Base-by-base conservation (phyloP, 2,329 filamentous ascomycete species). In the Ascocoryne sarcoides region DNA sequence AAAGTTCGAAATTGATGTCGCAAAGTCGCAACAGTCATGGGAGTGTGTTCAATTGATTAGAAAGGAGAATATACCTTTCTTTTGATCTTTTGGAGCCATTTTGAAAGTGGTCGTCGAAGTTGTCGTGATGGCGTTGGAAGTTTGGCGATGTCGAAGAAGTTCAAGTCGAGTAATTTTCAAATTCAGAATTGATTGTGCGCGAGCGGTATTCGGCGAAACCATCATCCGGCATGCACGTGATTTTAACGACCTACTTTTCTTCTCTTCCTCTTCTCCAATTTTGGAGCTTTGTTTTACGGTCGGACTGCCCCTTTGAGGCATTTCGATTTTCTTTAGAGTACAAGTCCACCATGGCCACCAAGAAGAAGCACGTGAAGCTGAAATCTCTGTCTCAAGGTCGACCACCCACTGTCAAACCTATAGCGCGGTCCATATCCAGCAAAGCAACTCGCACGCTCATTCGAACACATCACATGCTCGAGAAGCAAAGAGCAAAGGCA, bases 391-490 rank as follows among this genome's bases (percentile, higher is more conserved):
- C 69, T 21, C 64, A 65, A 16, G 72, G 76, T 10, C 69, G 78
- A n/a, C 77, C 77, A 8, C 69, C 67, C 1, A 60, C 66, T n/a
- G 43, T 51, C 23, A 71, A 70, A 46, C 23, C 23, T 12, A 26
- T 26, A 7, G 64, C 68, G 15, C 62, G 65, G 7, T 73, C 76
- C 4, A 78, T 83, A 52, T 77, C 79, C 3, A 71, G 78, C 44
- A 82, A 76, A 57, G 71, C 76, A 18, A 81, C 76, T 32, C 71
- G 78, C 52, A 64, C 67, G 20, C 65, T 83, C 47, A 84, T 84
- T 61, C 79, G 80, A 58, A 68, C 67, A 31, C 75, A 79, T 46
- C 79, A 84, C 55, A 72, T 76, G 32, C 61, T 83, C 20, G 73
- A 82, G 54, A 84, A 83, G 60, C 67, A 69, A 46, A 70, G 71